Evolutionary conservation across 768 basidiomycete genomes (phyloP).

Genomic region (Jaapia argillacea): DNA sequence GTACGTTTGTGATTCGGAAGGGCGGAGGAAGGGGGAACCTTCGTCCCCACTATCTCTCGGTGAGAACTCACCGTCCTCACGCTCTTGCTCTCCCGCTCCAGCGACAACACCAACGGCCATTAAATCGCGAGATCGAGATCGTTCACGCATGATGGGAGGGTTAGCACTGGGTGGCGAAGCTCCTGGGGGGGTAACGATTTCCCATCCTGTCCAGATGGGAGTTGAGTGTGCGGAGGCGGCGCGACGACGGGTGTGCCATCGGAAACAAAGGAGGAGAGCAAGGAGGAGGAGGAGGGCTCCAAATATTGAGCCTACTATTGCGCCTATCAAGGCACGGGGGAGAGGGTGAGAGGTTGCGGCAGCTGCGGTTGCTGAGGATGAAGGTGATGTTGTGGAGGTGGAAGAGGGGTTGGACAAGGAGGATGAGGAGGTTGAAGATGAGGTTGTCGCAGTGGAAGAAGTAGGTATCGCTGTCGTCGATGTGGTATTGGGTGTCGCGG

Average conservation of each 20-base stretch:
- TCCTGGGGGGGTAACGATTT: neutral
- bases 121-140: neutral
- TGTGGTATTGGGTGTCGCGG: slow-evolving; percentile 13
- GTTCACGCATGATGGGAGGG: too few species aligned
- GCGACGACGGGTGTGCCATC: slow-evolving; percentile 6
- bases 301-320: neutral
- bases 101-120: neutral
- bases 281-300: neutral
- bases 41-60: neutral
- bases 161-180: too few species aligned
- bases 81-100: neutral
- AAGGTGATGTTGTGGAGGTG: slow-evolving; percentile 16
- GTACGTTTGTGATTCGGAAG: neutral
- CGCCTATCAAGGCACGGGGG: slow-evolving; percentile 11
- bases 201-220: slow-evolving; percentile 1
- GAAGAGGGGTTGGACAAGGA: slow-evolving; percentile 16
- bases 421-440: slow-evolving; percentile 17
- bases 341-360: slow-evolving; percentile 6
- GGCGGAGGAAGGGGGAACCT: neutral
- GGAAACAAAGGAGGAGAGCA: neutral
- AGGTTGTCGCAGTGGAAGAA: slow-evolving; percentile 16
- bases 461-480: slow-evolving; percentile 14
- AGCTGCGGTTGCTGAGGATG: slow-evolving; percentile 10
- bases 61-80: neutral
- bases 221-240: neutral